phyloP scores from a whole-genome alignment of 169 alveolate species.

The Blepharisma undulans region DNA sequence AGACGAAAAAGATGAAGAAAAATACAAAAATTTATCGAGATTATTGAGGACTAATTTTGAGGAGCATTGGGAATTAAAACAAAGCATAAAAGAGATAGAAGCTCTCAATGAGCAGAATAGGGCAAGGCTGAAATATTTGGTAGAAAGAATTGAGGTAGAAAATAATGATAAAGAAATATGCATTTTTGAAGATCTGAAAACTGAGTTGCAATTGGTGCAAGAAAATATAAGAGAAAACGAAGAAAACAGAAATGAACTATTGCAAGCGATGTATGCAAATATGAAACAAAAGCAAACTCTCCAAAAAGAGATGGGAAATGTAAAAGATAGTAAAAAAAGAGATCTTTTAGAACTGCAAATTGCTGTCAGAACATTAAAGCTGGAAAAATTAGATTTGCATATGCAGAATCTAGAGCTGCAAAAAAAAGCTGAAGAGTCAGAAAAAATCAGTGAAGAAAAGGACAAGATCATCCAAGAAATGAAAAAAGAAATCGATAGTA shows the following conservation, averaged over 20 bases:
- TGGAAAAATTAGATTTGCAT: slow-evolving; percentile 15
- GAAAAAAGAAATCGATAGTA: slow-evolving; percentile 2
- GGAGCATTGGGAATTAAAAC: slow-evolving; percentile 22
- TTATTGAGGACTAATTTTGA: not conserved
- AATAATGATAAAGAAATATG: not conserved
- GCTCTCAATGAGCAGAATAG: not conserved
- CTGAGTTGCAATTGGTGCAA: not conserved
- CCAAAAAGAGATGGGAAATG: not conserved
- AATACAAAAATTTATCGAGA: not conserved
- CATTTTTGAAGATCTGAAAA: not conserved
- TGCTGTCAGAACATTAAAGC: not conserved
- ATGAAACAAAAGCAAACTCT: slow-evolving; percentile 16
- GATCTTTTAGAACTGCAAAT: slow-evolving; percentile 26
- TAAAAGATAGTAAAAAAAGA: not conserved
- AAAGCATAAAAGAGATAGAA: slow-evolving; percentile 3
- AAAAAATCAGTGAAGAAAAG: not conserved
- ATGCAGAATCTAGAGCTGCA: not conserved
- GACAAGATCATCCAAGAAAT: slow-evolving; percentile 12
- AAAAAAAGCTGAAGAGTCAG: slow-evolving; percentile 16
- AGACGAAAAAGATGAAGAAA: not conserved
- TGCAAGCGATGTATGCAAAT: not conserved
- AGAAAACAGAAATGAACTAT: not conserved
- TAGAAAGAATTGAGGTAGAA: not conserved
- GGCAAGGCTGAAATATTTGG: not conserved
- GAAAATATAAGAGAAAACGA: slow-evolving; percentile 11